These are phyloP conservation scores for Lichtheimia ornata DNA, from an alignment of 371 early-diverging fungal genomes.

Conservation along the genomic window DNA sequence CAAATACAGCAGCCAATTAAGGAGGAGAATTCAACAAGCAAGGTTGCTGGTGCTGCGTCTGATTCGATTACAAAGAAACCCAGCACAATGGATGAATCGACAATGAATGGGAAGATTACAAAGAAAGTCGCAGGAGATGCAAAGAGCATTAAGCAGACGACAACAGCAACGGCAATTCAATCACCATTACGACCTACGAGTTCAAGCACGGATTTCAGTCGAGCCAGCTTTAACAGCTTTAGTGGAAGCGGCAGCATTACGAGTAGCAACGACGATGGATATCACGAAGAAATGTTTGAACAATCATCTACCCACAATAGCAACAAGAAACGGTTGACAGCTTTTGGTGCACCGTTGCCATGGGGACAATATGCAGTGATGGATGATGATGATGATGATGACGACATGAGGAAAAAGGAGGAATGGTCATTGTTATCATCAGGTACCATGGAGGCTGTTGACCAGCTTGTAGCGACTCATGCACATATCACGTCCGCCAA, in stretches of 20 bases:
- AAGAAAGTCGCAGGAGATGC: no score
- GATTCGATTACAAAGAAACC: neutral
- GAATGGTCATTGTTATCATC: no score
- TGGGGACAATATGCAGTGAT: no score
- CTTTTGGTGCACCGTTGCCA: neutral
- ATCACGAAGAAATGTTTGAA: neutral
- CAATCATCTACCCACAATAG: neutral
- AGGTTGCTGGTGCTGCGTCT: neutral
- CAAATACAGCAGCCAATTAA: neutral
- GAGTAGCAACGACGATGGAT: neutral
- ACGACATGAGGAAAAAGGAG: no score
- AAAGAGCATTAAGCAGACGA: no score
- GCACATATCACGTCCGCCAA: neutral
- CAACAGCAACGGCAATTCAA: neutral
- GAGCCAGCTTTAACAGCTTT: neutral
- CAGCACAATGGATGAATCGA: neutral
- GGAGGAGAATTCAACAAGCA: neutral
- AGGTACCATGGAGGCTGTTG: no score
- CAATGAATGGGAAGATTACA: no score
- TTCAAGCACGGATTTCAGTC: neutral
- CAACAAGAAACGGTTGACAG: neutral
- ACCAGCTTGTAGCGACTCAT: neutral
- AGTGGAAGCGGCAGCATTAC: neutral
- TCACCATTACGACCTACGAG: conserved; percentile 1
- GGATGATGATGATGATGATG: no score